Evolutionary conservation across 805 yeast species (phyloP).

Genomic region (Candida ortonii): DNA sequence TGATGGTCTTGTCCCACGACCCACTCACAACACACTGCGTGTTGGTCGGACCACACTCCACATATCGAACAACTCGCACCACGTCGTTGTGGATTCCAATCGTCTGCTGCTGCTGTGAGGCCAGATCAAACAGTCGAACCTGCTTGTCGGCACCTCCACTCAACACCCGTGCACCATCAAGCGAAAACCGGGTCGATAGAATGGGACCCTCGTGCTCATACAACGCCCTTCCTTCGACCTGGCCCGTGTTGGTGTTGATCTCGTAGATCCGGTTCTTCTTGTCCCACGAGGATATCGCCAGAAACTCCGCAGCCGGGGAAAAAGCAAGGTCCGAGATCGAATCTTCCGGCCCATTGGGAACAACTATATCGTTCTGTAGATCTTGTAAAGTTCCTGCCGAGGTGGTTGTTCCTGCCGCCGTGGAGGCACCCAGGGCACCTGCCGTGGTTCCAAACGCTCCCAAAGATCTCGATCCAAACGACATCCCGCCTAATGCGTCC

Average conservation of each 20-base stretch:
- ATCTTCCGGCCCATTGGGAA: conserved; percentile 87
- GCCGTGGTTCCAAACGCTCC: conserved; percentile 25
- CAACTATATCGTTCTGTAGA: conserved; percentile 63
- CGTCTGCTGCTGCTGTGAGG: conserved; percentile 76
- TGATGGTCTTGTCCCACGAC: conserved; percentile 93
- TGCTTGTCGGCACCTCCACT: conserved; percentile 91
- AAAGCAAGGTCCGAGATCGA: conserved; percentile 80
- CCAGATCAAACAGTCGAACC: conserved; percentile 78
- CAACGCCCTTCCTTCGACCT: conserved; percentile 82
- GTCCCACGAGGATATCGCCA: conserved; percentile 92
- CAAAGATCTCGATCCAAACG: conserved; percentile 28
- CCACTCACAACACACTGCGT: conserved; percentile 84
- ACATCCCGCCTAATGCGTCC: too few species aligned
- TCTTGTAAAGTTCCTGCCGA: conserved; percentile 53
- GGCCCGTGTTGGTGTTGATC: conserved; percentile 65
- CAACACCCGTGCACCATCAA: conserved; percentile 82
- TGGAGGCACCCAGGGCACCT: conserved; percentile 7
- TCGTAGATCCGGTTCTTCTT: conserved; percentile 92
- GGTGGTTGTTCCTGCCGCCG: conserved; percentile 23
- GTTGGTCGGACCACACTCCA: conserved; percentile 80
- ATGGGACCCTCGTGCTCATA: conserved; percentile 91
- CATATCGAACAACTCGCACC: conserved; percentile 70
- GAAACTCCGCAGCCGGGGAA: conserved; percentile 78
- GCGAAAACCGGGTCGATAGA: conserved; percentile 74
- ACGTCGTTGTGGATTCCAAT: conserved; percentile 85